phyloP scores from a whole-genome alignment of 139 green algal genomes.

The Chlorella vulgaris region DNA sequence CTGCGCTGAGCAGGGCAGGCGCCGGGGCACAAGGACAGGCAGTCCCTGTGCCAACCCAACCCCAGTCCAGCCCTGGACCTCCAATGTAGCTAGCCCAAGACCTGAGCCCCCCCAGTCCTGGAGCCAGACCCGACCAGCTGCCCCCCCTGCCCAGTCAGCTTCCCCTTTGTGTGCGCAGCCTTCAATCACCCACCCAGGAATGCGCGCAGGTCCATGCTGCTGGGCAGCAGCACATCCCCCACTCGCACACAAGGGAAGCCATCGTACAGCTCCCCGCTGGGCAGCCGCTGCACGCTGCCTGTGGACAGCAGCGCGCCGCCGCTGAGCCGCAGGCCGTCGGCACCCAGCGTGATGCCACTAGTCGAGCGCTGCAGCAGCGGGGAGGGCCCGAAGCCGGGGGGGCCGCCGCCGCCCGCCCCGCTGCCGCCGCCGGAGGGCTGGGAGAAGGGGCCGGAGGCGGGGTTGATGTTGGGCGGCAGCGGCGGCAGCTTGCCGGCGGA shows the following conservation, averaged over 20 bases:
- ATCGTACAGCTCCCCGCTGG: constrained; percentile 41
- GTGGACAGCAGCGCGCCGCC: constrained; percentile 19
- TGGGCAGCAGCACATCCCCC: constrained; percentile 53
- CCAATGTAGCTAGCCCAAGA: too few species aligned
- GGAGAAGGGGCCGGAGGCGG: neutral
- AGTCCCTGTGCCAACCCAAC: too few species aligned
- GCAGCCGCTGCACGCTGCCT: constrained; percentile 15
- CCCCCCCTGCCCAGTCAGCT: too few species aligned
- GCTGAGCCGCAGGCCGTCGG: constrained; percentile 12
- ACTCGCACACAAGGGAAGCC: constrained; percentile 47
- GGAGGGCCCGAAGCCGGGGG: neutral
- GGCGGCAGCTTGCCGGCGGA: neutral
- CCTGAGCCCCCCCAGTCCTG: too few species aligned
- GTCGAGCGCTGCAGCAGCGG: neutral
- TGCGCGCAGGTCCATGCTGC: constrained; percentile 61
- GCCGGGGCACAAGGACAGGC: too few species aligned
- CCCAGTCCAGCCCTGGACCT: too few species aligned
- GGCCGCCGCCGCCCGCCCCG: neutral
- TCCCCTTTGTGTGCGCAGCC: neutral
- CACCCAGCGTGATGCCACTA: constrained; percentile 8
- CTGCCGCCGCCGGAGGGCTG: neutral
- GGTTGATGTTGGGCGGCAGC: neutral
- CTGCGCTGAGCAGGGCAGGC: too few species aligned
- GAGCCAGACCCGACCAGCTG: too few species aligned
- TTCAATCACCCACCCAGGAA: constrained; percentile 30